Evolutionary conservation across 1,284 basidiomycete species (phyloP).

Genomic region (Sporisorium graminicola): DNA sequence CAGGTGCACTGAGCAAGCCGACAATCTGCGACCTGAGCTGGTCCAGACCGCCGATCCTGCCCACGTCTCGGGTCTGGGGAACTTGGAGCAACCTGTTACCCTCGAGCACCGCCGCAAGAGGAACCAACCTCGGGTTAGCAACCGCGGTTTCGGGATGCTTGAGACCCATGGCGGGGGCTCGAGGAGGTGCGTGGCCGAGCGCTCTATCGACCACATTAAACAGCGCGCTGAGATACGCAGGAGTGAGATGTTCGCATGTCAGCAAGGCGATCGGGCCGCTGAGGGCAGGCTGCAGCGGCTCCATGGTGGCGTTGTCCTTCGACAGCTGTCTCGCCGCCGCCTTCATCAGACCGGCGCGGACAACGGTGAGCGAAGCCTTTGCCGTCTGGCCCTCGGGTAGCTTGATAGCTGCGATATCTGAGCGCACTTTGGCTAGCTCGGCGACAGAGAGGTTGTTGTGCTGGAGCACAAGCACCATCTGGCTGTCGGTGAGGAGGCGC

Average conservation of each 20-base stretch:
- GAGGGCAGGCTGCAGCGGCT: conserved; percentile 42
- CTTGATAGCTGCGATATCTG: conserved; percentile 52
- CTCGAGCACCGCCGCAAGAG: conserved; percentile 57
- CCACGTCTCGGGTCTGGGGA: conserved; percentile 55
- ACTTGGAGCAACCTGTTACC: conserved; percentile 55
- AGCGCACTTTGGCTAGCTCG: conserved; percentile 54
- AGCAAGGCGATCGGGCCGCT: conserved; percentile 62
- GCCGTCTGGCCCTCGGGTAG: conserved; percentile 37
- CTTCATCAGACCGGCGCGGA: conserved; percentile 54
- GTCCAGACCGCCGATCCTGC: conserved; percentile 53
- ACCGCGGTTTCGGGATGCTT: conserved; percentile 27
- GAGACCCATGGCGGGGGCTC: conserved; percentile 24
- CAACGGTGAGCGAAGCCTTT: conserved; percentile 49
- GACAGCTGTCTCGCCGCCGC: conserved; percentile 32
- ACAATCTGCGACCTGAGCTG: conserved; percentile 64
- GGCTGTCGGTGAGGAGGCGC: conserved; percentile 50
- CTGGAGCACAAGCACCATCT: conserved; percentile 58
- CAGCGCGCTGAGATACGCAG: conserved; percentile 56
- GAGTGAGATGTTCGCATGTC: conserved; percentile 56
- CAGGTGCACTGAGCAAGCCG: conserved; percentile 61
- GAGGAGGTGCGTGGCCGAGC: conserved; percentile 42
- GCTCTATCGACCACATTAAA: conserved; percentile 58
- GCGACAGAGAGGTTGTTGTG: conserved; percentile 61
- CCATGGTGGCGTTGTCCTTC: conserved; percentile 16
- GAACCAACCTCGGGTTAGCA: conserved; percentile 57